phyloP scores from a whole-genome alignment of 495 filamentous ascomycete species.

The Glutinoglossum americanum region DNA sequence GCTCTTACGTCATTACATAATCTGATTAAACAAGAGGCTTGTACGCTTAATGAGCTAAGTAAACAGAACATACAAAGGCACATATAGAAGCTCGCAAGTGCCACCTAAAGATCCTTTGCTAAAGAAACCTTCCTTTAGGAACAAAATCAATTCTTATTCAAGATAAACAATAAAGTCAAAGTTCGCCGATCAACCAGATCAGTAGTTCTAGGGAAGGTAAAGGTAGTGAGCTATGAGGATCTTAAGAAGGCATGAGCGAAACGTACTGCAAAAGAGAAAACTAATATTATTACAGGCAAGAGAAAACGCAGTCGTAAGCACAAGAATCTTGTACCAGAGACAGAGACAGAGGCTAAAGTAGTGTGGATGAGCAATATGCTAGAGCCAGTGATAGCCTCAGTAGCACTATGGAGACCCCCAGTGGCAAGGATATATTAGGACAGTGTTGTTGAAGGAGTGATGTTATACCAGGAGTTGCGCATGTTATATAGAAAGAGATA shows the following conservation, averaged over 20 bases:
- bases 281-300: no score
- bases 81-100: conserved; percentile 11
- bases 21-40: conserved; percentile 13
- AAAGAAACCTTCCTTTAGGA: conserved; percentile 13
- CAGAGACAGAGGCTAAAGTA: no score
- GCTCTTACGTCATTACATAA: conserved; percentile 13
- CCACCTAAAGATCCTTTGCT: conserved; percentile 16
- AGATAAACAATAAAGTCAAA: conserved; percentile 16
- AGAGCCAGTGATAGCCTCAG: no score
- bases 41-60: conserved; percentile 12
- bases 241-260: conserved; percentile 16
- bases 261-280: conserved; percentile 11
- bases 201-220: conserved; percentile 15
- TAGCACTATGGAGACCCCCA: no score
- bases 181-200: conserved; percentile 14
- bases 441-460: no score
- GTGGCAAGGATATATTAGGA: no score
- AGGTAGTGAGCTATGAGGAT: conserved; percentile 20
- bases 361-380: no score
- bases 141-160: conserved; percentile 12
- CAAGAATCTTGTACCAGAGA: no score
- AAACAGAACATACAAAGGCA: conserved; percentile 11
- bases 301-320: no score
- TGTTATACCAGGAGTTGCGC: neutral
- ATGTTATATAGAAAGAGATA: neutral